Percentiles rank a stretch among this genome's conserved stretches.
These are phyloP conservation scores for Neurospora sp. DNA, from an alignment of 495 filamentous ascomycete genomes.

Conservation along the genomic window DNA sequence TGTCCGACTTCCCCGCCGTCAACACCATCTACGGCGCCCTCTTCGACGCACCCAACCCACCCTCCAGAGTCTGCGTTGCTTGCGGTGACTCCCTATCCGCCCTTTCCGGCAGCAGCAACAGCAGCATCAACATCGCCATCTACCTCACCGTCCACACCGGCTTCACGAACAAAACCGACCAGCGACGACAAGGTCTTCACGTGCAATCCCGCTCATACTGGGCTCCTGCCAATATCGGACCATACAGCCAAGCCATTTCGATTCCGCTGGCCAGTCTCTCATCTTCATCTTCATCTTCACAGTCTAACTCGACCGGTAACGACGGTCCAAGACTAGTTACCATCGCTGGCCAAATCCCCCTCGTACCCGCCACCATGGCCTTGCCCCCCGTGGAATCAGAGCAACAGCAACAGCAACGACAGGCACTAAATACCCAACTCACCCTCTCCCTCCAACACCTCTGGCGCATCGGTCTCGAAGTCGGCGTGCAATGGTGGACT, in stretches of 20 bases:
- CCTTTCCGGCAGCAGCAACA: not conserved
- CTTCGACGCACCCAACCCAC: slow-evolving; percentile 69
- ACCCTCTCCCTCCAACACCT: slow-evolving; percentile 75
- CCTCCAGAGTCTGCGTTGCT: slow-evolving; percentile 73
- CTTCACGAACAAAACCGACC: slow-evolving; percentile 7
- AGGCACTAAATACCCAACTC: slow-evolving; percentile 21
- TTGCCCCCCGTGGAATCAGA: slow-evolving; percentile 17
- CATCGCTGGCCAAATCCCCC: slow-evolving; percentile 85
- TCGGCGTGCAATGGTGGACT: slow-evolving; percentile 62
- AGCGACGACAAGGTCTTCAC: slow-evolving; percentile 54
- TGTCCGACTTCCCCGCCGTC: slow-evolving; percentile 63
- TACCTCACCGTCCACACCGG: slow-evolving; percentile 27
- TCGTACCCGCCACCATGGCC: slow-evolving; percentile 76
- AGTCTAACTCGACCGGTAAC: not conserved
- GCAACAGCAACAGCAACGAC: not conserved
- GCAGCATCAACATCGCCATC: slow-evolving; percentile 44
- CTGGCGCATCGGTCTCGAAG: slow-evolving; percentile 67
- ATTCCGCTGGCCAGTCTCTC: slow-evolving; percentile 31
- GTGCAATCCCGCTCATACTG: slow-evolving; percentile 93
- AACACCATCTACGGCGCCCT: slow-evolving; percentile 64
- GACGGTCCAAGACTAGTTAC: slow-evolving; percentile 15
- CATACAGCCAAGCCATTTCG: slow-evolving; percentile 84
- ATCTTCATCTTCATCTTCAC: not conserved
- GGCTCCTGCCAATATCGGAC: slow-evolving; percentile 96
- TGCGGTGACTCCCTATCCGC: slow-evolving; percentile 51